phyloP scores from a whole-genome alignment of 805 yeast genomes.

The Wickerhamomyces sydowiorum region DNA sequence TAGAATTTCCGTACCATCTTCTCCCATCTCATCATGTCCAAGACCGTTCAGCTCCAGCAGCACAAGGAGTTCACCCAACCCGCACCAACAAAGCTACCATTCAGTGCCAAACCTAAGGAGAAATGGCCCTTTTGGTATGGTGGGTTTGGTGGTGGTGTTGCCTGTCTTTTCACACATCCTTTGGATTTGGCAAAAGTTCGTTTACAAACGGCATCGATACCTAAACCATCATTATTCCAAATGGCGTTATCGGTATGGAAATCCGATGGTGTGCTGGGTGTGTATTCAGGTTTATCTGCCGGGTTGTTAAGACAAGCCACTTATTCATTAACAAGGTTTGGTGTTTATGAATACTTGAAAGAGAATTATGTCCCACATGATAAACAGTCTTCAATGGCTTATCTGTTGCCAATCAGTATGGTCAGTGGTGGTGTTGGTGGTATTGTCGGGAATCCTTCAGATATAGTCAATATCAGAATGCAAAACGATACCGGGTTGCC shows the following conservation, averaged over 20 bases:
- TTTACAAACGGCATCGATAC: constrained; percentile 67
- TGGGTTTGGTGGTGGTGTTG: constrained; percentile 65
- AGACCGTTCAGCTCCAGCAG: not conserved
- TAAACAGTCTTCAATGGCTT: constrained; percentile 47
- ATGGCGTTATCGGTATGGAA: constrained; percentile 56
- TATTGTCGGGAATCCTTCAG: constrained; percentile 82
- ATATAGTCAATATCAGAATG: constrained; percentile 84
- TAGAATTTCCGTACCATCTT: not conserved
- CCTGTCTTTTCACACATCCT: constrained; percentile 72
- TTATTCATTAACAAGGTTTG: constrained; percentile 81
- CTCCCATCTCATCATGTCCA: not conserved
- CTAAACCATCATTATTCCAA: constrained; percentile 56
- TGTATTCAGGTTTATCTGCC: constrained; percentile 82
- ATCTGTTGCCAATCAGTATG: constrained; percentile 75
- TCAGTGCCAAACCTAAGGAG: constrained; percentile 8
- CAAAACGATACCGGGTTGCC: constrained; percentile 79
- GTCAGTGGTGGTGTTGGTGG: constrained; percentile 84
- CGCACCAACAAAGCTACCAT: not conserved
- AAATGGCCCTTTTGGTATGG: constrained; percentile 55
- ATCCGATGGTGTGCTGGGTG: constrained; percentile 61
- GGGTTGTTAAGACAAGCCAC: constrained; percentile 82
- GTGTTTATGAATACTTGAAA: constrained; percentile 75
- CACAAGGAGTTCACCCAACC: not conserved
- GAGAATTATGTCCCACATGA: constrained; percentile 40
- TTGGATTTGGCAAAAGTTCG: constrained; percentile 84